phyloP scores from a whole-genome alignment of 2,329 filamentous ascomycete species.

The Chaetothyriales sp. region DNA sequence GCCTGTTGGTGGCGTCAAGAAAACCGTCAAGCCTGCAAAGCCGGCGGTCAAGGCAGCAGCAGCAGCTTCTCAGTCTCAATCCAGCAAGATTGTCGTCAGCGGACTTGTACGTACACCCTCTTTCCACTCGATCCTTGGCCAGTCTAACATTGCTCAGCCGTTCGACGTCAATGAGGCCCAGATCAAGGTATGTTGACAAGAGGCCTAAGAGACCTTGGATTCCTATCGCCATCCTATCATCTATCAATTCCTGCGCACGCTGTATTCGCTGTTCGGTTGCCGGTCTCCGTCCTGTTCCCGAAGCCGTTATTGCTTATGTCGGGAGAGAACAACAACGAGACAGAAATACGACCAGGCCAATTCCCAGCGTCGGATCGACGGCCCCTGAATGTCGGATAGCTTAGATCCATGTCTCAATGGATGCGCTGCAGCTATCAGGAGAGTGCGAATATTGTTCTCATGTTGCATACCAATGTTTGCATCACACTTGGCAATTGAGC shows the following conservation, averaged over 20 bases:
- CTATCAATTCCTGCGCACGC: conserved; percentile 10
- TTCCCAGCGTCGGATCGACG: not conserved
- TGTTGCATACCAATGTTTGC: not conserved
- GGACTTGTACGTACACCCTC: conserved; percentile 68
- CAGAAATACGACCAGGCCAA: not conserved
- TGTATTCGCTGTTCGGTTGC: conserved; percentile 15
- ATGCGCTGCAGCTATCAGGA: not conserved
- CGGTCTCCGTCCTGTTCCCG: conserved; percentile 2
- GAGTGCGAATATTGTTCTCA: not conserved
- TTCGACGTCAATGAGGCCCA: conserved; percentile 89
- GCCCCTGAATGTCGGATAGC: not conserved
- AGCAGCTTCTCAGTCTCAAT: conserved; percentile 46
- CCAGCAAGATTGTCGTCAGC: conserved; percentile 97
- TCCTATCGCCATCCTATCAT: conserved; percentile 51
- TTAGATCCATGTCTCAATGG: not conserved
- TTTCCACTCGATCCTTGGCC: not conserved
- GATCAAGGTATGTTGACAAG: conserved; percentile 99
- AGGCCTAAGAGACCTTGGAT: conserved; percentile 54
- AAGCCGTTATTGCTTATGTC: not conserved
- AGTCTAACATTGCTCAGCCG: conserved; percentile 51
- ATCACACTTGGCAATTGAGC: not conserved
- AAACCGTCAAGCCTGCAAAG: conserved; percentile 44
- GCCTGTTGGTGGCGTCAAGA: conserved; percentile 74
- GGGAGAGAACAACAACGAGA: not conserved
- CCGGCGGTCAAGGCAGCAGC: conserved; percentile 39